phyloP scores from a whole-genome alignment of 2,329 filamentous ascomycete species.

The Colletotrichum falcatum region DNA sequence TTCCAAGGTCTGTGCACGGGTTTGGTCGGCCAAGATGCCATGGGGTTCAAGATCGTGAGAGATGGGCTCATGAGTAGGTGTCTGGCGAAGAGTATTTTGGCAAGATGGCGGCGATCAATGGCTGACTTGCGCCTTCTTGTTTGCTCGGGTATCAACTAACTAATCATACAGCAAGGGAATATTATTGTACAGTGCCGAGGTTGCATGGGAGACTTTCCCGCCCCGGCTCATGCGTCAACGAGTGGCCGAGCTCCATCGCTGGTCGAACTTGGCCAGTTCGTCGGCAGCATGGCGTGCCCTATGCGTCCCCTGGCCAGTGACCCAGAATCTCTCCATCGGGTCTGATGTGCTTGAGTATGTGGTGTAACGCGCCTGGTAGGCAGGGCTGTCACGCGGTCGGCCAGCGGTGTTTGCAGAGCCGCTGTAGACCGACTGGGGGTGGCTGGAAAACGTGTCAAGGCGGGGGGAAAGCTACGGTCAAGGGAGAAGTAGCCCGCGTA shows the following conservation, averaged over 20 bases:
- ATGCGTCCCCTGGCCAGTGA: slow-evolving; percentile 20
- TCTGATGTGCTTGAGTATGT: slow-evolving; percentile 13
- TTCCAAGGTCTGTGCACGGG: not conserved
- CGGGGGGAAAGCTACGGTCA: not conserved
- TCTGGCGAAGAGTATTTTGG: not conserved
- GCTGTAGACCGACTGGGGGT: slow-evolving; percentile 27
- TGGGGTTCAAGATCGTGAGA: not conserved
- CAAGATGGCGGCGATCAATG: not conserved
- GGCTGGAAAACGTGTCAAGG: slow-evolving; percentile 13
- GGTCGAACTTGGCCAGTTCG: slow-evolving; percentile 20
- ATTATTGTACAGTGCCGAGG: not conserved
- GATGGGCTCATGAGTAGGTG: not conserved
- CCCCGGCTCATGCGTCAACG: slow-evolving; percentile 1
- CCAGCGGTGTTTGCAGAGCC: slow-evolving; percentile 29
- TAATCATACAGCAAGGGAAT: not conserved
- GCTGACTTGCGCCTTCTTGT: not conserved
- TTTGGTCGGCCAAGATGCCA: not conserved
- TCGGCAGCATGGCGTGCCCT: slow-evolving; percentile 6
- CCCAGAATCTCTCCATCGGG: slow-evolving; percentile 25
- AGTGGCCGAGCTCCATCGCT: slow-evolving; percentile 10
- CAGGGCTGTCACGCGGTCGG: not conserved
- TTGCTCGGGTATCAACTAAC: slow-evolving; percentile 10
- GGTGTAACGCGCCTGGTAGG: not conserved
- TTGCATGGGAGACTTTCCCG: not conserved
- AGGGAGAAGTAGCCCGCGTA: not conserved